Base-by-base conservation (phyloP, 306 rosid genomes). In the Erythrophleum fordii region DNA sequence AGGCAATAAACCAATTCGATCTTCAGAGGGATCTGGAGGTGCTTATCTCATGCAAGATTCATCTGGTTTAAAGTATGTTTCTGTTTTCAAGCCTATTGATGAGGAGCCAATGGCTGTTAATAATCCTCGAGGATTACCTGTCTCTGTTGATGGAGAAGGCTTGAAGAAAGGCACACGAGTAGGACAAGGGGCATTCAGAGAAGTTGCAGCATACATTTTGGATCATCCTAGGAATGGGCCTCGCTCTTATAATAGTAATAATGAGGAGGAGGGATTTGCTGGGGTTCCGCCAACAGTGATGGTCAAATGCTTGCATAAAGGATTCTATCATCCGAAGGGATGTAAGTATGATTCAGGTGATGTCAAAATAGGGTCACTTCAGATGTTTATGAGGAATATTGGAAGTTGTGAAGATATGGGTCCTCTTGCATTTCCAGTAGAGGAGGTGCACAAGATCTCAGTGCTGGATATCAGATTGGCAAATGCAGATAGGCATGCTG, bases 1-100 rank as follows among this genome's bases (percentile, higher is more conserved):
- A 69, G 94, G 92, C 11, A 34, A 73, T 37, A 78, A 82, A 73
- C 97, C 97, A n/a, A 76, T 91, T 79, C 90, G 7, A 62, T 91
- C 97, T 46, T 86, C 91, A 39, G 94, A 92, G 85, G 97, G 97
- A 67, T 82, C 90, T 2, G 97, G 97, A 73, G 95, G 97, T 49
- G 91, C 90, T 79, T 92, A 92, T 79, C 89, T 91, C 73, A 91
- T 91, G 93, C 89, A 79, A 84, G 92, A 89, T 82, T 86, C 90
- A 42, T 85, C 86, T 72, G 91, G 92, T 69, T 29, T 61, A 35
- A 89, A 84, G 35, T 87, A 84, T 88, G 90, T 93, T 25, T 88
- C 91, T 61, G 89, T 89, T 79, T 89, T 91, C 86, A 91, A 89
- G 88, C 96, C 97, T 52, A 82, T 77, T 35, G 94, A 91, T 75